Percentiles rank a stretch among this genome's conserved stretches.
phyloP scores from a whole-genome alignment of 371 early-diverging fungal species.

The Coemansia sp. region DNA sequence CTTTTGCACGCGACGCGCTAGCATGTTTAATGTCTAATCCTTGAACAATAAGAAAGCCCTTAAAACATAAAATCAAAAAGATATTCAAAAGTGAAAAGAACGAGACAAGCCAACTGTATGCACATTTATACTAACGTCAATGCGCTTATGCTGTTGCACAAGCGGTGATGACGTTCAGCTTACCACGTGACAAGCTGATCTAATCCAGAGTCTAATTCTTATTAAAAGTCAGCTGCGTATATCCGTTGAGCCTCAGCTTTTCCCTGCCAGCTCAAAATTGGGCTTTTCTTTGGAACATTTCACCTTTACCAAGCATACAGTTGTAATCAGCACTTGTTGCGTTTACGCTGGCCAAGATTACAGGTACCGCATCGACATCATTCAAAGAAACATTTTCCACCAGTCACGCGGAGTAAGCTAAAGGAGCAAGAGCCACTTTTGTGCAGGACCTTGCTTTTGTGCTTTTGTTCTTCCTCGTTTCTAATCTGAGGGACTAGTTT shows the following conservation, averaged over 20 bases:
- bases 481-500: neutral
- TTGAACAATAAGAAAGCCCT: neutral
- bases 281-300: neutral
- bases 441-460: neutral
- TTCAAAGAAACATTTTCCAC: no score
- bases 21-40: constrained; percentile 3
- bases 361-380: neutral
- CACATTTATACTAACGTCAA: no score
- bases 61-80: neutral
- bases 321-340: no score
- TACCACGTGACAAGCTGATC: neutral
- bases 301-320: neutral
- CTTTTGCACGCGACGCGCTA: constrained; percentile 5
- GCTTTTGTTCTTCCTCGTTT: neutral
- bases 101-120: neutral
- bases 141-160: neutral
- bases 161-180: neutral
- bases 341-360: neutral
- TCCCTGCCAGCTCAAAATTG: neutral
- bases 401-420: no score
- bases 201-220: neutral
- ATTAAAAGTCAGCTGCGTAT: no score
- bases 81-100: neutral
- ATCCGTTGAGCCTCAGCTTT: no score
- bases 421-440: no score